phyloP scores from a whole-genome alignment of 106 monocot genomes.

The Dendrobium catenatum region DNA sequence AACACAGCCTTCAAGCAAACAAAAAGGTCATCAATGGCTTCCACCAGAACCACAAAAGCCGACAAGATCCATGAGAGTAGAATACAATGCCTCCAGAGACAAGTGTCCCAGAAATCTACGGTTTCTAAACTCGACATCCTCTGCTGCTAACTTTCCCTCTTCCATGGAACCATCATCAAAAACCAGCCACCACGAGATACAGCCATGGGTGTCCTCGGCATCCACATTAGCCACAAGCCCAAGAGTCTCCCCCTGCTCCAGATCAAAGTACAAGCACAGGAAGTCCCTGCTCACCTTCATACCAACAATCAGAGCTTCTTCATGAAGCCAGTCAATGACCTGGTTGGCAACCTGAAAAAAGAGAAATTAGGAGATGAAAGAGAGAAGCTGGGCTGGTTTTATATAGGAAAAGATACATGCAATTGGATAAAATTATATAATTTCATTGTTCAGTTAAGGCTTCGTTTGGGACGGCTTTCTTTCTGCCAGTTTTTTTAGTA shows the following conservation, averaged over 20 bases:
- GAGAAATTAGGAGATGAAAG: background rate
- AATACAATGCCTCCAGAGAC: constrained; percentile 56
- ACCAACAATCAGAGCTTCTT: constrained; percentile 69
- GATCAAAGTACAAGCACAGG: constrained; percentile 51
- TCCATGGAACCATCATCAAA: constrained; percentile 36
- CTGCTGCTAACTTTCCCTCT: constrained; percentile 17
- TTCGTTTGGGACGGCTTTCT: too few relatives aligned
- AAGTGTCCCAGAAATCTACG: constrained; percentile 60
- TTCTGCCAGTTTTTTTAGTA: too few relatives aligned
- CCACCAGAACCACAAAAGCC: constrained; percentile 38
- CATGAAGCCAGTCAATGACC: constrained; percentile 85
- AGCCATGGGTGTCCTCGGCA: constrained; percentile 44
- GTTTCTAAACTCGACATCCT: constrained; percentile 19
- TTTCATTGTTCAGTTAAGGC: background rate
- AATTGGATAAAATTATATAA: too few relatives aligned
- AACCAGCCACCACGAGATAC: constrained; percentile 86
- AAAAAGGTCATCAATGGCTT: constrained; percentile 10
- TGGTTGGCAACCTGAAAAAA: constrained; percentile 68
- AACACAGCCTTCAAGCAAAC: background rate
- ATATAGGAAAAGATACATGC: background rate
- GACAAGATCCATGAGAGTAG: constrained; percentile 73
- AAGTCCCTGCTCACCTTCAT: constrained; percentile 71
- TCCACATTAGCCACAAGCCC: constrained; percentile 64
- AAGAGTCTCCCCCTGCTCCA: constrained; percentile 67
- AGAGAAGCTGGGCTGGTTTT: background rate